Evolutionary conservation across 805 yeast species (phyloP), one percentile per base, ranked within the genome.

Genomic region (Wickerhamiella galacta): DNA sequence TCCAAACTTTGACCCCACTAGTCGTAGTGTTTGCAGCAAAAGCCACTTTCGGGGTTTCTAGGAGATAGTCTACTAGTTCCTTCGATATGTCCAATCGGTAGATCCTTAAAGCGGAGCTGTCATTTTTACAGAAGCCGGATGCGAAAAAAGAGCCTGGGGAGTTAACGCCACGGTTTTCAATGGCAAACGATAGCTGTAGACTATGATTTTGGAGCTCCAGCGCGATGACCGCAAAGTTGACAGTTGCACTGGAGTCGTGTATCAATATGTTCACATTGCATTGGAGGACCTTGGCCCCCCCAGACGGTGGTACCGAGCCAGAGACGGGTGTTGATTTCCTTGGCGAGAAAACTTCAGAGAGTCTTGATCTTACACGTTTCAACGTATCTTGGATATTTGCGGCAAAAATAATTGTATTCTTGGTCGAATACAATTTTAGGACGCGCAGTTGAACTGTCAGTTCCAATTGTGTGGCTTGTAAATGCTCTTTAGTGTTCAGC

Each of bases 141-240:
- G 44, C 42, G 16, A 31, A 30, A 12, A 38, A 19, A 3, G 21
- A 14, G 12, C 19, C 16, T 9, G 26, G 23, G n/a, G n/a, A n/a
- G n/a, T n/a, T n/a, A 35, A 34, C 38, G 11, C 24, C 28, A 4
- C 25, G 32, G 15, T 32, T 25, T 20, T 42, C 46, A 5, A 42
- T 33, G 2, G 40, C 35, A 9, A 40, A 30, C 8, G 46, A 33
- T 11, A 42, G 34, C 20, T 43, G 47, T 10, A 43, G 34, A 20
- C 36, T 42, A 15, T 43, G 45, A 28, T 34, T 43, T 19, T 46
- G 50, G 1, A 46, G 35, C 30, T 46, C 48, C 3, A 43, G 28
- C 7, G 32, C 33, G n/a, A 46, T 6, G 1, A 37, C 32, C n/a
- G 32, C 37, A 9, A 42, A 30, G 17, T 28, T 37, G 16, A 39